Evolutionary conservation across 345 rosid genomes (phyloP), one percentile per base, ranked within the genome.

Genomic region (Noccaea caerulescens): DNA sequence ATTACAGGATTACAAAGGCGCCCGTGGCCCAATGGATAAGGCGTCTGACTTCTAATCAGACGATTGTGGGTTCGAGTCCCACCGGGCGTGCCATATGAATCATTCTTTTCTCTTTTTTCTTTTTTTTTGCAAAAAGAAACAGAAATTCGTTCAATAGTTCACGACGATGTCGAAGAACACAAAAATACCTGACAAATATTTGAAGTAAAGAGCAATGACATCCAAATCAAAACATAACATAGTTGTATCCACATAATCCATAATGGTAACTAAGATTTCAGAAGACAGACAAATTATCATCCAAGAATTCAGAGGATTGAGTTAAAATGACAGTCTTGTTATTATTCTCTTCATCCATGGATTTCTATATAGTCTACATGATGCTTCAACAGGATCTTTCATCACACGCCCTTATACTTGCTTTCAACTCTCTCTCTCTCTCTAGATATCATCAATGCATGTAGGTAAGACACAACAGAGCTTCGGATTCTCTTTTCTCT

Each of bases 61-160:
- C 83, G 94, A 86, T 86, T 91, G 93, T 88, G 93, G 87, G 93
- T 87, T 84, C 85, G 87, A 84, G 83, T 82, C 89, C 86, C 89
- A 85, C 85, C 81, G 84, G 84, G 89, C 72, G 83, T 86, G 84
- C n/a, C 0, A 5, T 8, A 1, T 20, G 4, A 1, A 2, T 8
- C 2, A 11, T 2, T 10, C 0, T 8, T 10, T 5, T 8, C 3
- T 8, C 1, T 43, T 2, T 3, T 11, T 0, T 10, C 7, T 39
- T 27, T 27, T 3, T 3, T 27, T 27, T 27, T 27, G 3, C 30
- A 27, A 27, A 27, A 27, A 27, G 4, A 3, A 1, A 41, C 51
- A 27, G 0, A 10, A 4, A 16, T 4, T 4, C 25, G 12, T 33
- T 32, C 18, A 13, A 1, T 14, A 11, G 0, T 18, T 41, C 3